Evolutionary conservation across 2,329 filamentous ascomycete species (phyloP).

Genomic region (Diaporthe capsici): DNA sequence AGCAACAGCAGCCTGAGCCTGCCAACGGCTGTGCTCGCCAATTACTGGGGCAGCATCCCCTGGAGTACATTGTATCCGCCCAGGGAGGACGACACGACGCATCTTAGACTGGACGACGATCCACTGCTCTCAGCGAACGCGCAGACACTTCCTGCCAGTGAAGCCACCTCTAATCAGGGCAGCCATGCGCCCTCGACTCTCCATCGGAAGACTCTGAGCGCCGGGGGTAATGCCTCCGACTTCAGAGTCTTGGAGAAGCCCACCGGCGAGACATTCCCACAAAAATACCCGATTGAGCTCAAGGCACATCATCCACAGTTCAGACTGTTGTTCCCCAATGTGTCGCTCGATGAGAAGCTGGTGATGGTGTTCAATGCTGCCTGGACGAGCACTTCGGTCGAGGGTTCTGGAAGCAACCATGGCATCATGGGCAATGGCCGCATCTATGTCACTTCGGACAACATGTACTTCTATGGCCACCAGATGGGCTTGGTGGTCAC

Average conservation of each 20-base stretch:
- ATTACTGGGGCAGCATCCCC: conserved; percentile 91
- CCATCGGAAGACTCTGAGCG: conserved; percentile 51
- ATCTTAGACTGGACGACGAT: conserved; percentile 49
- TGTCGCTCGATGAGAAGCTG: conserved; percentile 82
- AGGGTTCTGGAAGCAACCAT: conserved; percentile 57
- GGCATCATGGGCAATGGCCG: conserved; percentile 77
- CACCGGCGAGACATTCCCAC: conserved; percentile 72
- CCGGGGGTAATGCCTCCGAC: conserved; percentile 39
- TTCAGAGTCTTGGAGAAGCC: conserved; percentile 50
- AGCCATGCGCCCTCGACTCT: conserved; percentile 30
- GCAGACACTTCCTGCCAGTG: conserved; percentile 48
- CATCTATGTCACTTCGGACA: conserved; percentile 87
- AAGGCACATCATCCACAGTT: conserved; percentile 94
- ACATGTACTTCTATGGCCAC: conserved; percentile 97
- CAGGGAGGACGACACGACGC: conserved; percentile 44
- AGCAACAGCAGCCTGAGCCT: conserved; percentile 76
- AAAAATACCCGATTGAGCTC: conserved; percentile 84
- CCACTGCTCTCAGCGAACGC: conserved; percentile 55
- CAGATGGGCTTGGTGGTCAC: conserved; percentile 92
- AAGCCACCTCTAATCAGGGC: conserved; percentile 45
- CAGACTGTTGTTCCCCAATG: conserved; percentile 87
- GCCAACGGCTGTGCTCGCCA: conserved; percentile 89
- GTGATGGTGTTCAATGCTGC: conserved; percentile 94
- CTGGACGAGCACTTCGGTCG: conserved; percentile 74
- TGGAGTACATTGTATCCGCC: conserved; percentile 67